phyloP scores from a whole-genome alignment of 192 early-diverging fungal genomes.

The Gaertneriomyces semiglobifer region DNA sequence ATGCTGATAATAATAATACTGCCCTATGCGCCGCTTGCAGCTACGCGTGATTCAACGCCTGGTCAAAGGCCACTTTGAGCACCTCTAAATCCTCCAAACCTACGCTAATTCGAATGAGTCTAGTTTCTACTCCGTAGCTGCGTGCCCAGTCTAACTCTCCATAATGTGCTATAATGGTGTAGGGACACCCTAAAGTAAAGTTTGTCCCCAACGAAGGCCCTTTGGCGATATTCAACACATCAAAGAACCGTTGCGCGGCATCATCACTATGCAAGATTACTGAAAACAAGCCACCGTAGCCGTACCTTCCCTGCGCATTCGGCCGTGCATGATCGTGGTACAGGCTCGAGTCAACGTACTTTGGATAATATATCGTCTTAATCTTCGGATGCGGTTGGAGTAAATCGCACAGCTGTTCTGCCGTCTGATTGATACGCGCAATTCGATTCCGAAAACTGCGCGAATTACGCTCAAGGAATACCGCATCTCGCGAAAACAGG shows the following conservation, averaged over 20 bases:
- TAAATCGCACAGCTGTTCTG: conserved; percentile 72
- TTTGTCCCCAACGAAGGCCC: conserved; percentile 96
- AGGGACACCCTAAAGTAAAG: conserved; percentile 92
- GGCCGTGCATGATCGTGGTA: conserved; percentile 57
- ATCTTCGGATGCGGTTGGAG: conserved; percentile 71
- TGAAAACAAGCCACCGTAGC: conserved; percentile 89
- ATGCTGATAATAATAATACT: no score
- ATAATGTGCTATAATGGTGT: conserved; percentile 95
- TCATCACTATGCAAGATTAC: conserved; percentile 61
- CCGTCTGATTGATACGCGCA: conserved; percentile 69
- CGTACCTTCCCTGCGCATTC: conserved; percentile 42
- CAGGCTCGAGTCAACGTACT: conserved; percentile 64
- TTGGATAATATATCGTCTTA: conserved; percentile 75
- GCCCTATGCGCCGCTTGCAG: no score
- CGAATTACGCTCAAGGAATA: conserved; percentile 95
- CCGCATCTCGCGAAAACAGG: conserved; percentile 88
- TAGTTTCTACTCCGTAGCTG: conserved; percentile 67
- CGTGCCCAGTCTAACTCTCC: conserved; percentile 91
- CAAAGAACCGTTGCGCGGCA: conserved; percentile 70
- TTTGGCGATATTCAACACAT: conserved; percentile 76
- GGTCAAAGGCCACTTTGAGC: conserved; percentile 68
- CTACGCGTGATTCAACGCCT: conserved; percentile 54
- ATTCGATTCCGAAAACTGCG: conserved; percentile 77
- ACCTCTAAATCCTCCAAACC: conserved; percentile 75
- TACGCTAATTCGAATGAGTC: conserved; percentile 83